Evolutionary conservation across 352 stramenopile species (phyloP).

Genomic region (Globisporangium emineosum): DNA sequence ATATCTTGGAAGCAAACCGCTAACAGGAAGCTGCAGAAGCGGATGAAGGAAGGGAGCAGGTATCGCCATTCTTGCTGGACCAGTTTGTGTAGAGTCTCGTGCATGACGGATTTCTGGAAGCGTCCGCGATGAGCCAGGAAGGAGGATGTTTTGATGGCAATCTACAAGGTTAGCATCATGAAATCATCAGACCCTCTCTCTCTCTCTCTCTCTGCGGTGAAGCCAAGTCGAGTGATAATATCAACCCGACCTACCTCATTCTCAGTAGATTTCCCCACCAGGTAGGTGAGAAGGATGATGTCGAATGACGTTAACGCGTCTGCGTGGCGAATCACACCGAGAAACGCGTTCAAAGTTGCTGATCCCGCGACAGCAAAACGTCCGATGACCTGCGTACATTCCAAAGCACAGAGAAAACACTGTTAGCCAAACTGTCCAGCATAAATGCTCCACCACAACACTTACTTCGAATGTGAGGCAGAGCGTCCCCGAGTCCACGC

Average conservation of each 20-base stretch:
- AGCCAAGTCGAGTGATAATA: background rate
- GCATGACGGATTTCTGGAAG: constrained; percentile 31
- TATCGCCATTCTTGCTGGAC: constrained; percentile 40
- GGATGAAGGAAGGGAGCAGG: constrained; percentile 43
- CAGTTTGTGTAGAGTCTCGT: constrained; percentile 27
- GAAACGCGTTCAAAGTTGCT: constrained; percentile 37
- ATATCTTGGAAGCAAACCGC: constrained; percentile 39
- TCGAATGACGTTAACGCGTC: constrained; percentile 58
- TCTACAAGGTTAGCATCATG: constrained; percentile 16
- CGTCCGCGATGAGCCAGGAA: constrained; percentile 35
- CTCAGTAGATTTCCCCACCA: constrained; percentile 61
- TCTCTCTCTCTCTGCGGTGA: background rate
- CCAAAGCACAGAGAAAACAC: background rate
- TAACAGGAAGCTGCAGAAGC: constrained; percentile 55
- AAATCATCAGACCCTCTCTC: background rate
- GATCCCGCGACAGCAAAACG: constrained; percentile 57
- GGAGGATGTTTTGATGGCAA: constrained; percentile 42
- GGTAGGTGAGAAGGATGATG: constrained; percentile 51
- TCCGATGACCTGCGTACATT: constrained; percentile 37
- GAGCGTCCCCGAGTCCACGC: constrained; percentile 45
- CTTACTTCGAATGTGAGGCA: constrained; percentile 51
- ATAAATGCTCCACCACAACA: background rate
- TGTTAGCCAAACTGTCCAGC: background rate
- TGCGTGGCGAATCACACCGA: constrained; percentile 39
- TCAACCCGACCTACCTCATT: constrained; percentile 39